Conservation (phyloP, 305 asterid species). For the Fraxinus paxiana region DNA sequence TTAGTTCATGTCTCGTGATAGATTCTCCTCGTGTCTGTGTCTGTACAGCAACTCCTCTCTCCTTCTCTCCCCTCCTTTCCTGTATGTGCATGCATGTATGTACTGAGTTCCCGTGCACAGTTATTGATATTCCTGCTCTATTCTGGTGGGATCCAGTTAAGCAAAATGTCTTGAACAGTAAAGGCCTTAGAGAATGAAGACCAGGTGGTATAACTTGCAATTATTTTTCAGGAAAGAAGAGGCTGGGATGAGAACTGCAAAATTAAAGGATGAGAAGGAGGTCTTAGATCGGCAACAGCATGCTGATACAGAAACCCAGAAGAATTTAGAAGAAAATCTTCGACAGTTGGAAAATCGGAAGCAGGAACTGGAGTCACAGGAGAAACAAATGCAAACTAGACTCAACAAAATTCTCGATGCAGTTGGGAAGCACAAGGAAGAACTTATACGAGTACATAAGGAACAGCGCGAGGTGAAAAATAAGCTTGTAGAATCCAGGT, state of each 20-base stretch:
- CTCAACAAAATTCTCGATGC: conserved; percentile 68
- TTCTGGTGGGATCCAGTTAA: background rate
- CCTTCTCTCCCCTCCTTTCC: background rate
- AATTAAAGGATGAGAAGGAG: conserved; percentile 92
- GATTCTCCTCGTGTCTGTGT: background rate
- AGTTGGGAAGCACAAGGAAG: conserved; percentile 75
- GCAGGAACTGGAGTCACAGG: conserved; percentile 87
- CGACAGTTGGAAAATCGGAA: conserved; percentile 84
- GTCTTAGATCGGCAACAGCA: conserved; percentile 90
- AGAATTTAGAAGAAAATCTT: conserved; percentile 90
- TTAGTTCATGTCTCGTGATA: background rate
- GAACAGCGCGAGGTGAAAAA: conserved; percentile 85
- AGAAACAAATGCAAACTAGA: conserved; percentile 81
- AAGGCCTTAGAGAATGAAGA: conserved; percentile 8
- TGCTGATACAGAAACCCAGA: conserved; percentile 82
- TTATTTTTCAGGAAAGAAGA: conserved; percentile 79
- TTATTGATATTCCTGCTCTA: background rate
- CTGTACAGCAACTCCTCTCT: background rate
- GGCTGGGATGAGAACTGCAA: conserved; percentile 98
- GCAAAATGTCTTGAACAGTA: background rate
- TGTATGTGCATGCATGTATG: background rate
- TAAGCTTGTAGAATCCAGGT: conserved; percentile 78
- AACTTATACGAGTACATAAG: conserved; percentile 56
- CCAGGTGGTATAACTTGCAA: conserved; percentile 14
- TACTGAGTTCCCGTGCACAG: background rate